Conservation (phyloP, 2,329 filamentous ascomycete species). For the Stachybotrys echinatus region DNA sequence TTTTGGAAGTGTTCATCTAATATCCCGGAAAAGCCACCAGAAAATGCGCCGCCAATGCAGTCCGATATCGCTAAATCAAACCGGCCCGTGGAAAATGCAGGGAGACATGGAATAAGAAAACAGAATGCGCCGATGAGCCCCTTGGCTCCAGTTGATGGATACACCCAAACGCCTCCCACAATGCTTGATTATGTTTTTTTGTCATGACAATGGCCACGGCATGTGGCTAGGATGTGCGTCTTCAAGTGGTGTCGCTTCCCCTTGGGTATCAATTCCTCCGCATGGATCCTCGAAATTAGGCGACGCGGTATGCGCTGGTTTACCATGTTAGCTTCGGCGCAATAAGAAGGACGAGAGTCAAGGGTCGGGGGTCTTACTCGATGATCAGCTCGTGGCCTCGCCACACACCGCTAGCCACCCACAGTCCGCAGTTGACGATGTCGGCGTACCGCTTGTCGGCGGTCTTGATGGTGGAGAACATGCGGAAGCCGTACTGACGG, state of each 20-base stretch:
- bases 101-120: not conserved
- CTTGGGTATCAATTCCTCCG: no score
- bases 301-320: slow-evolving; percentile 24
- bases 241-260: no score
- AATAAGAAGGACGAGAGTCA: not conserved
- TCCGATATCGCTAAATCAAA: not conserved
- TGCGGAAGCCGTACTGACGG: slow-evolving; percentile 40
- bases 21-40: no score
- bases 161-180: not conserved
- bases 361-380: slow-evolving; percentile 27
- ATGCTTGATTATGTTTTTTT: not conserved
- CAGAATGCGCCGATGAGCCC: no score
- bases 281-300: not conserved
- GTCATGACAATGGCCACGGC: no score
- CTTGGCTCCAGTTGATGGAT: not conserved
- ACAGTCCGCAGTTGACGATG: slow-evolving; percentile 43
- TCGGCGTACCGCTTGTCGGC: slow-evolving; percentile 43
- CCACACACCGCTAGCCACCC: slow-evolving; percentile 44
- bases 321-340: slow-evolving; percentile 4
- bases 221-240: no score
- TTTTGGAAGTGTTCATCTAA: not conserved
- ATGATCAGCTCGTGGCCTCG: slow-evolving; percentile 39
- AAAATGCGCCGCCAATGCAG: not conserved
- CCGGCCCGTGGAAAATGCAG: not conserved
- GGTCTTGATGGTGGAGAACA: slow-evolving; percentile 45